Percentiles rank a stretch among this genome's conserved stretches.
phyloP scores from a whole-genome alignment of 2,329 filamentous ascomycete species.

The Calonectria pseudoturangicola region DNA sequence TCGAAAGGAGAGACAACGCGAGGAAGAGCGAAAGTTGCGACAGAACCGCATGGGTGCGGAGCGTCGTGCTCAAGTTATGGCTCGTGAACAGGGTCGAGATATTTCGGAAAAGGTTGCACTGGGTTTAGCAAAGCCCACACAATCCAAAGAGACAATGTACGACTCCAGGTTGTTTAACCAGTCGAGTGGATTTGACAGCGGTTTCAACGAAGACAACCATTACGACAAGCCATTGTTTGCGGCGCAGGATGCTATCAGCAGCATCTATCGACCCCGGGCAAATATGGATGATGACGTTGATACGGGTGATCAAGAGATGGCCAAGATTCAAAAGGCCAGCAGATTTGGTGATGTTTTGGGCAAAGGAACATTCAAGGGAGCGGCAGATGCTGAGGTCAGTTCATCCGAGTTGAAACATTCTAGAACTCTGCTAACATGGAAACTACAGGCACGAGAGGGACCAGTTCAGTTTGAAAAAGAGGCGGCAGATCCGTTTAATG shows the following conservation, averaged over 20 bases:
- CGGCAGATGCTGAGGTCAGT: conserved; percentile 85
- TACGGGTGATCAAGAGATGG: conserved; percentile 87
- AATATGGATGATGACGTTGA: conserved; percentile 86
- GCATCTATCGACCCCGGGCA: conserved; percentile 90
- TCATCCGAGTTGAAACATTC: neutral
- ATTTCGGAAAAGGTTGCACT: conserved; percentile 98
- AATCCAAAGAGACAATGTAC: conserved; percentile 95
- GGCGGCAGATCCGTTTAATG: conserved; percentile 89
- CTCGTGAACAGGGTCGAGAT: conserved; percentile 95
- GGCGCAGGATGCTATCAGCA: conserved; percentile 94
- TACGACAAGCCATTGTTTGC: conserved; percentile 99
- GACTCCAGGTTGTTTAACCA: conserved; percentile 97
- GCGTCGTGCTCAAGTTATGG: conserved; percentile 92
- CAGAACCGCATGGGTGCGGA: conserved; percentile 98
- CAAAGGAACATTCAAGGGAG: conserved; percentile 92
- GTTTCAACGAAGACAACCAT: conserved; percentile 97
- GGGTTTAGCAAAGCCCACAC: conserved; percentile 94
- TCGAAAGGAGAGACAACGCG: conserved; percentile 84
- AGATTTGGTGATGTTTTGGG: conserved; percentile 91
- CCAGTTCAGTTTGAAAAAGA: conserved; percentile 99
- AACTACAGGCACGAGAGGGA: conserved; percentile 82
- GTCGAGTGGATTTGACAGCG: conserved; percentile 90
- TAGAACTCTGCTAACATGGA: conserved; percentile 55
- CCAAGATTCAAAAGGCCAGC: conserved; percentile 88
- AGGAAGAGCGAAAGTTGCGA: conserved; percentile 91